Evolutionary conservation across 495 filamentous ascomycete genomes (phyloP).

Genomic region (Alectoria sarmentosa): DNA sequence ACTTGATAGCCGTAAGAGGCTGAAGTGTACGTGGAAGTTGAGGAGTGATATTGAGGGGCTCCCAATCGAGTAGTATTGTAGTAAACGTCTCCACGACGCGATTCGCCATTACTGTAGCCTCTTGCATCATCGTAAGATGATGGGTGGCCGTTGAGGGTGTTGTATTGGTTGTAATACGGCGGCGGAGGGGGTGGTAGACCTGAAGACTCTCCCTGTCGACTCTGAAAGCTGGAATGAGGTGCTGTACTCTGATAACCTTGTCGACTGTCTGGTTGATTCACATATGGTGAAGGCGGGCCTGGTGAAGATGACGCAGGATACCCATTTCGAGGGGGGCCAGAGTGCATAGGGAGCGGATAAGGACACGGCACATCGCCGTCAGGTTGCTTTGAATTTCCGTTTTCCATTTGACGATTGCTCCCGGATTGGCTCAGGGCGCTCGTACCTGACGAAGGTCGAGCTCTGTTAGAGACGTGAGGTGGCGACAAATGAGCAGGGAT

Average conservation of each 20-base stretch:
- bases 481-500: conserved; percentile 18
- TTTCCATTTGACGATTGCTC: conserved; percentile 4
- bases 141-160: conserved; percentile 9
- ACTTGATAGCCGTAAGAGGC: conserved; percentile 8
- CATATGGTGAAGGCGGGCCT: conserved; percentile 12
- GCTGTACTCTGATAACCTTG: conserved; percentile 6
- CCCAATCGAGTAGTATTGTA: conserved; percentile 1
- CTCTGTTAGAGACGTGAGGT: conserved; percentile 7
- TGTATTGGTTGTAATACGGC: conserved; percentile 10
- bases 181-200: conserved; percentile 15
- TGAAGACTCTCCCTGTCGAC: conserved; percentile 6
- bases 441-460: not conserved
- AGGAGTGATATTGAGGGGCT: not conserved
- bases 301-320: conserved; percentile 11
- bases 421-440: not conserved
- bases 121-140: conserved; percentile 6
- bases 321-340: conserved; percentile 7
- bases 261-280: conserved; percentile 9
- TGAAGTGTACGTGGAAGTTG: not conserved
- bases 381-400: conserved; percentile 1
- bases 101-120: conserved; percentile 5
- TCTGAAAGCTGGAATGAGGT: conserved; percentile 1
- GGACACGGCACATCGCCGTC: not conserved
- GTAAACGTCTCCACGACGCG: conserved; percentile 4
- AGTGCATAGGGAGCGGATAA: conserved; percentile 10